phyloP scores from a whole-genome alignment of 2,329 filamentous ascomycete species.

The Monilinia aucupariae region DNA sequence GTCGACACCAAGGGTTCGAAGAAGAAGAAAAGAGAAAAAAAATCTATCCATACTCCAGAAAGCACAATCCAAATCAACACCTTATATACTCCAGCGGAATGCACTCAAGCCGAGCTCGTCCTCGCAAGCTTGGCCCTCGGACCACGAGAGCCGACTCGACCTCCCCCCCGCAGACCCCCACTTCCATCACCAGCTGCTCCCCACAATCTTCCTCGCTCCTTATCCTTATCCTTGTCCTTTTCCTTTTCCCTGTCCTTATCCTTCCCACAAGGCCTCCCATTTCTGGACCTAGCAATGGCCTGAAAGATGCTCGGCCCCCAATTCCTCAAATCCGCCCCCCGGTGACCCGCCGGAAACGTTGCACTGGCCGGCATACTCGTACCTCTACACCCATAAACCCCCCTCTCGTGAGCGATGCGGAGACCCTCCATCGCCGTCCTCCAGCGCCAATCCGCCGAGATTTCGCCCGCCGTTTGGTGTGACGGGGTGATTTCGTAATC shows the following conservation, averaged over 20 bases:
- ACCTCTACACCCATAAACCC: neutral
- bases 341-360: neutral
- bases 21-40: too few relatives aligned
- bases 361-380: neutral
- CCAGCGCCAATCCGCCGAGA: constrained; percentile 4
- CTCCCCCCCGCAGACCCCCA: neutral
- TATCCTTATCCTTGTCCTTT: neutral
- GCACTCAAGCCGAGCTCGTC: neutral
- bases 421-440: constrained; percentile 5
- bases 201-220: neutral
- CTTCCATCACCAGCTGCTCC: neutral
- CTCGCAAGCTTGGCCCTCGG: neutral
- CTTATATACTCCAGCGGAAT: neutral
- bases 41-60: too few relatives aligned
- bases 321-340: neutral
- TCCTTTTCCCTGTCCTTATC: neutral
- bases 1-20: neutral
- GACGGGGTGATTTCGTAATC: neutral
- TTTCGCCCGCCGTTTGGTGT: neutral
- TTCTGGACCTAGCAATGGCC: neutral
- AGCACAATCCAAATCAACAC: too few relatives aligned
- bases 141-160: neutral
- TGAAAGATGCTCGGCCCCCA: neutral
- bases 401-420: neutral
- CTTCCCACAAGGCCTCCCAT: neutral